A percentile compares a stretch with the other conserved stretches of the same genome.
Evolutionary conservation across 768 basidiomycete genomes (phyloP).

Genomic region (Scleroderma citrinum): DNA sequence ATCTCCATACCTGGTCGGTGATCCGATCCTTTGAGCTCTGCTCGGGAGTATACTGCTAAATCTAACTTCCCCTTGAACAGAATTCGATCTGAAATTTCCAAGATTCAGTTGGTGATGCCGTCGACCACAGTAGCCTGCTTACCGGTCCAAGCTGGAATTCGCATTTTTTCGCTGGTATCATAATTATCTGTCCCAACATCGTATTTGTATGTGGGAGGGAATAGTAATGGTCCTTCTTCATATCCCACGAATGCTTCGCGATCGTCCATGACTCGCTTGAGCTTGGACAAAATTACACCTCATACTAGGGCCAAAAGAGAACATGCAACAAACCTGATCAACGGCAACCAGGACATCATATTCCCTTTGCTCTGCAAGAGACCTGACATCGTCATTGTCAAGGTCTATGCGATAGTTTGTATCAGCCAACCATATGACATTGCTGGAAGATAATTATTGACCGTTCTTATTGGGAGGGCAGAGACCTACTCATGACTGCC

Average conservation of each 20-base stretch:
- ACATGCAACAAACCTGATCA: constrained; percentile 67
- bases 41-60: constrained; percentile 72
- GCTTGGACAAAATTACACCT: constrained; percentile 33
- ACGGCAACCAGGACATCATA: constrained; percentile 69
- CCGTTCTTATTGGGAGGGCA: neutral
- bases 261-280: constrained; percentile 64
- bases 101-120: constrained; percentile 7
- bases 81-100: constrained; percentile 72
- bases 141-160: constrained; percentile 98
- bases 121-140: constrained; percentile 11
- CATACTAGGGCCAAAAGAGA: neutral
- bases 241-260: constrained; percentile 78
- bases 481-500: constrained; percentile 77
- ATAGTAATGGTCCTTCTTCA: constrained; percentile 85
- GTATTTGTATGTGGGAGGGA: constrained; percentile 94
- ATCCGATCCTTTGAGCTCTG: constrained; percentile 88
- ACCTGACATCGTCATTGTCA: constrained; percentile 73
- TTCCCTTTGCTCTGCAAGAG: constrained; percentile 56
- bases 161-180: constrained; percentile 93
- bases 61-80: constrained; percentile 79
- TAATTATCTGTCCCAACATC: constrained; percentile 78
- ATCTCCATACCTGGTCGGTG: constrained; percentile 77
- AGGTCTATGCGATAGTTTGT: constrained; percentile 93
- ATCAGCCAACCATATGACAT: constrained; percentile 91
- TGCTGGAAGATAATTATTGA: constrained; percentile 41